Evolutionary conservation across 2,329 filamentous ascomycete genomes (phyloP).

Genomic region (Coccinonectria pachysandricola): DNA sequence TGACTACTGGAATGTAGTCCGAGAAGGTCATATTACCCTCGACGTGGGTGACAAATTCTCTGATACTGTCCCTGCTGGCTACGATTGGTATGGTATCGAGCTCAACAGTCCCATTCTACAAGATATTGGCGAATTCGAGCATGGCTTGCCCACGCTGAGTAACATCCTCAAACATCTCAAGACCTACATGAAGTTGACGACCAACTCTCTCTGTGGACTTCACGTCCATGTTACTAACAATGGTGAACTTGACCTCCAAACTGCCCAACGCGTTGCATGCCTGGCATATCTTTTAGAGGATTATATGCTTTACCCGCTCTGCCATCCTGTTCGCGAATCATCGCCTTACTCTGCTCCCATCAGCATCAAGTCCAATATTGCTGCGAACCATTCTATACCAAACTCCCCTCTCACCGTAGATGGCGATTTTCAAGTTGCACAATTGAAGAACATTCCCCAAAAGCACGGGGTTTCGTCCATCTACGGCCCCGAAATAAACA

Average conservation of each 20-base stretch:
- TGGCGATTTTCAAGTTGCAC: constrained; percentile 4
- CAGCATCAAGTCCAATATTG: constrained; percentile 11
- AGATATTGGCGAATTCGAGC: constrained; percentile 5
- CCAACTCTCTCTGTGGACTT: constrained; percentile 17
- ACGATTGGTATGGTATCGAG: neutral
- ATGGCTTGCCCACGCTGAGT: constrained; percentile 14
- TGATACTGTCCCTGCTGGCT: neutral
- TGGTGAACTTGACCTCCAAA: constrained; percentile 8
- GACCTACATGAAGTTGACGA: constrained; percentile 11
- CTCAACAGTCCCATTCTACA: neutral
- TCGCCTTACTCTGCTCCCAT: constrained; percentile 12
- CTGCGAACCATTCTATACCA: too few relatives aligned
- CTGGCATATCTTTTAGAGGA: constrained; percentile 15
- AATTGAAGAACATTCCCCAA: constrained; percentile 3
- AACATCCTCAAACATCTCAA: constrained; percentile 10
- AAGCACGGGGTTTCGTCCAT: too few relatives aligned
- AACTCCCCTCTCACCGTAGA: too few relatives aligned
- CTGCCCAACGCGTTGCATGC: constrained; percentile 11
- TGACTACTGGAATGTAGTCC: constrained; percentile 13
- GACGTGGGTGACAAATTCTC: constrained; percentile 7
- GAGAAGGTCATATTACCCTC: constrained; percentile 13
- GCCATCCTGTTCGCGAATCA: constrained; percentile 13
- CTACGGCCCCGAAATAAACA: constrained; percentile 1
- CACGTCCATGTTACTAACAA: constrained; percentile 17
- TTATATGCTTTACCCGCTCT: constrained; percentile 11